phyloP scores from a whole-genome alignment of 768 basidiomycete genomes.

The Podaxis sp. region DNA sequence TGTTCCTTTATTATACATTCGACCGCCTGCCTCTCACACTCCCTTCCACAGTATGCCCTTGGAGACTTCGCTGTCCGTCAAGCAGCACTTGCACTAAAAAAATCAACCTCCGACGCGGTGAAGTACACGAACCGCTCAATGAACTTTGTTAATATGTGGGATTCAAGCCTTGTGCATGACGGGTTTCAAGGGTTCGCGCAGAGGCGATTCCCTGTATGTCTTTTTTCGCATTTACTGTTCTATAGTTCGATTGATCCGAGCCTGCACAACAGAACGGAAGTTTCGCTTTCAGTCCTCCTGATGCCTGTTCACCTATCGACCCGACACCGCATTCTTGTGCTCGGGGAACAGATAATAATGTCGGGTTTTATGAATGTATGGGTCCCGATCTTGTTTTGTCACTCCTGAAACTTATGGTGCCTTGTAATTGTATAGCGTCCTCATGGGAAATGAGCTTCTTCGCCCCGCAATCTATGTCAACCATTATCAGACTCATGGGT shows the following conservation, averaged over 20 bases:
- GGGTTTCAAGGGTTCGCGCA: conserved; percentile 51
- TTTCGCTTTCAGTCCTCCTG: conserved; percentile 48
- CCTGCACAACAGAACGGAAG: conserved; percentile 42
- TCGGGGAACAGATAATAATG: conserved; percentile 47
- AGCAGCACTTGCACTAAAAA: conserved; percentile 42
- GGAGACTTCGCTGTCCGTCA: conserved; percentile 55
- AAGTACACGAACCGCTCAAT: conserved; percentile 51
- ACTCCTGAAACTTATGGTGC: neutral
- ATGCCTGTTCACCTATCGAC: conserved; percentile 51
- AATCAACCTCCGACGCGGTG: conserved; percentile 35
- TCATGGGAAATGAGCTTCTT: conserved; percentile 59
- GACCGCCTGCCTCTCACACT: neutral
- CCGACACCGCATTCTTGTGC: conserved; percentile 47
- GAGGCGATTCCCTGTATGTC: conserved; percentile 39
- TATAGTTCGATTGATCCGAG: neutral
- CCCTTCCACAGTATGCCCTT: conserved; percentile 38
- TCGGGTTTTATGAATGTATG: conserved; percentile 54
- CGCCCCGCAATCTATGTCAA: conserved; percentile 50
- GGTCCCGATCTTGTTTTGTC: neutral
- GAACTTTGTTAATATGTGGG: conserved; percentile 54
- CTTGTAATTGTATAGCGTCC: conserved; percentile 33
- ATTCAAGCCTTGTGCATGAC: conserved; percentile 42
- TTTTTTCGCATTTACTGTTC: neutral
- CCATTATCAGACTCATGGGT: conserved; percentile 46
- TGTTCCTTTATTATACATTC: neutral